Evolutionary conservation across 148 eudicot genomes (phyloP).

Genomic region (Rhododendron ovatum): DNA sequence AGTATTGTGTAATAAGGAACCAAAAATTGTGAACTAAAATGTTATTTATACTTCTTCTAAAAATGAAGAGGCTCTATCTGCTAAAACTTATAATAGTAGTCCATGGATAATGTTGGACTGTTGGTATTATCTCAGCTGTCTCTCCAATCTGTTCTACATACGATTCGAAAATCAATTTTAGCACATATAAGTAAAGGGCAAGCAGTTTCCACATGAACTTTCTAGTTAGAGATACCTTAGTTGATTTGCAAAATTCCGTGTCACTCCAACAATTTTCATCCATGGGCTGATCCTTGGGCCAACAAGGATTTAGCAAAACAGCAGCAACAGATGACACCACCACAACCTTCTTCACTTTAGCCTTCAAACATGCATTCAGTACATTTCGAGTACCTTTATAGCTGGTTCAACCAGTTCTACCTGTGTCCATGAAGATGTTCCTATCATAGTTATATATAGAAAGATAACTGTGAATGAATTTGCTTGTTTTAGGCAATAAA

Average conservation of each 20-base stretch:
- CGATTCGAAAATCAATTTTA: not conserved
- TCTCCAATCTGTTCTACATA: not conserved
- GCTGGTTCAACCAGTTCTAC: slow-evolving; percentile 40
- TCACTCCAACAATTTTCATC: slow-evolving; percentile 62
- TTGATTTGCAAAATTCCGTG: slow-evolving; percentile 30
- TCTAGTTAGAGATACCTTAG: slow-evolving; percentile 22
- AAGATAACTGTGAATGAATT: not conserved
- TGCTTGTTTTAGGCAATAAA: not conserved
- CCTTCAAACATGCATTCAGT: slow-evolving; percentile 41
- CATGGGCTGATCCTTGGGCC: slow-evolving; percentile 45
- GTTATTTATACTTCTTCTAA: not conserved
- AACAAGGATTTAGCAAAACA: slow-evolving; percentile 39
- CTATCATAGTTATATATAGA: not conserved
- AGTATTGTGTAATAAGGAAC: not conserved
- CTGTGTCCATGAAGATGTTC: slow-evolving; percentile 17
- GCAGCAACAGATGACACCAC: slow-evolving; percentile 41
- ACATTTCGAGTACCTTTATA: slow-evolving; percentile 42
- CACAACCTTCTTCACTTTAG: slow-evolving; percentile 44
- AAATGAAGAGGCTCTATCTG: not conserved
- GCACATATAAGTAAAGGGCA: not conserved
- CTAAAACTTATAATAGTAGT: not conserved
- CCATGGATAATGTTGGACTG: not conserved
- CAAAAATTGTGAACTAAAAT: not conserved
- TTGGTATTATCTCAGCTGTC: too few species aligned
- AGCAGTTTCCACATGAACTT: not conserved